Percentiles rank a stretch among this genome's conserved stretches.
Conservation (phyloP, 805 yeast species). For the Candida palmyrensis region DNA sequence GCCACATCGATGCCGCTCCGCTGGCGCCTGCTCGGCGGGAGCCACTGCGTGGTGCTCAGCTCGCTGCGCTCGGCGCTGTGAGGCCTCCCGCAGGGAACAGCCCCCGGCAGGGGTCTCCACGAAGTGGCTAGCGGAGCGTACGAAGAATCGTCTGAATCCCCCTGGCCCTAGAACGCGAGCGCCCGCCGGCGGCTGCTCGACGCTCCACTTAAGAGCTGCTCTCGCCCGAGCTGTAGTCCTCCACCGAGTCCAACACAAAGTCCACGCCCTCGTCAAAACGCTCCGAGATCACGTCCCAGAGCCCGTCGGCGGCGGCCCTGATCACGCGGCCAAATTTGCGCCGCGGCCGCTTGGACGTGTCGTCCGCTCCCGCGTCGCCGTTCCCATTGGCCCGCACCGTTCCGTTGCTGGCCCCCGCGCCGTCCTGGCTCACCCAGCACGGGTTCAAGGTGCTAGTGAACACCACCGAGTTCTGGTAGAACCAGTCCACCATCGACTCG, state of each 20-base stretch:
- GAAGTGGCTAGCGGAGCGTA: no score
- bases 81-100: no score
- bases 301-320: slow-evolving; percentile 64
- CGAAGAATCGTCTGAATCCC: no score
- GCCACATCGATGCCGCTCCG: no score
- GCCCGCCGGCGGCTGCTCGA: no score
- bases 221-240: slow-evolving; percentile 38
- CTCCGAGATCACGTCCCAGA: slow-evolving; percentile 74
- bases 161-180: no score
- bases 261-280: slow-evolving; percentile 82
- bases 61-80: no score
- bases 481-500: slow-evolving; percentile 90
- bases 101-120: no score
- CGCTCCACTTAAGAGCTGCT: slow-evolving; percentile 10
- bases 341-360: slow-evolving; percentile 63
- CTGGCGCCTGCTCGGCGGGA: no score
- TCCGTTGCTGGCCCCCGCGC: slow-evolving; percentile 11
- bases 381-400: slow-evolving; percentile 6
- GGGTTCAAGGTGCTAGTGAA: slow-evolving; percentile 72
- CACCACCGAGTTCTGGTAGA: slow-evolving; percentile 75
- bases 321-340: slow-evolving; percentile 88
- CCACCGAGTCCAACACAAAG: slow-evolving; percentile 73
- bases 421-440: slow-evolving; percentile 59
- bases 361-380: slow-evolving; percentile 18
- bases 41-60: no score